These are phyloP conservation scores for Ogataea parapolymorpha DNA, from an alignment of 805 yeast species.

Conservation along the genomic window DNA sequence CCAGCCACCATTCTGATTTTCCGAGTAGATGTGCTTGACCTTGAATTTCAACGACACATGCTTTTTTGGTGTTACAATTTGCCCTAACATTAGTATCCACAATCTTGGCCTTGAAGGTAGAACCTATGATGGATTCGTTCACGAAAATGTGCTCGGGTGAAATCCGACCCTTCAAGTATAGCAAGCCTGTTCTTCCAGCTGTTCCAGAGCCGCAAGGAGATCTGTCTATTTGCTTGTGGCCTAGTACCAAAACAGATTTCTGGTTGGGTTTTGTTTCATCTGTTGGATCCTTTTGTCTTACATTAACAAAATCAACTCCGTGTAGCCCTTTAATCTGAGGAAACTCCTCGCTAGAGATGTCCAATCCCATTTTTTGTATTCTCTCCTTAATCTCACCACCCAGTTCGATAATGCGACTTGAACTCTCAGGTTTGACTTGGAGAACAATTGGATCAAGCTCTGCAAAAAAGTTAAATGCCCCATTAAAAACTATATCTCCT, in stretches of 20 bases:
- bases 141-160: constrained; percentile 8
- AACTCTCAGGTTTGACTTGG: constrained; percentile 19
- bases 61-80: constrained; percentile 17
- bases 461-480: constrained; percentile 26
- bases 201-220: constrained; percentile 32
- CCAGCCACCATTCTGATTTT: constrained; percentile 22
- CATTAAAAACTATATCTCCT: constrained; percentile 29
- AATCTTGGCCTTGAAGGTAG: constrained; percentile 20
- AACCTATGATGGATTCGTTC: constrained; percentile 28
- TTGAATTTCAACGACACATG: constrained; percentile 25
- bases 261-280: constrained; percentile 19
- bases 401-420: constrained; percentile 14
- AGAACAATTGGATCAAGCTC: constrained; percentile 13
- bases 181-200: constrained; percentile 25
- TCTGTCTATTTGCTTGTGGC: constrained; percentile 27
- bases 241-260: constrained; percentile 23
- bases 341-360: constrained; percentile 20
- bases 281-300: constrained; percentile 4
- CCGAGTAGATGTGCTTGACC: constrained; percentile 27
- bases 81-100: constrained; percentile 18
- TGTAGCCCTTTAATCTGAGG: constrained; percentile 24
- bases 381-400: constrained; percentile 22
- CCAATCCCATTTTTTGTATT: constrained; percentile 10
- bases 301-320: constrained; percentile 21
- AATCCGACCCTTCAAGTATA: constrained; percentile 17